Conservation (phyloP, 2,329 filamentous ascomycete species). For the Knufia fluminis region DNA sequence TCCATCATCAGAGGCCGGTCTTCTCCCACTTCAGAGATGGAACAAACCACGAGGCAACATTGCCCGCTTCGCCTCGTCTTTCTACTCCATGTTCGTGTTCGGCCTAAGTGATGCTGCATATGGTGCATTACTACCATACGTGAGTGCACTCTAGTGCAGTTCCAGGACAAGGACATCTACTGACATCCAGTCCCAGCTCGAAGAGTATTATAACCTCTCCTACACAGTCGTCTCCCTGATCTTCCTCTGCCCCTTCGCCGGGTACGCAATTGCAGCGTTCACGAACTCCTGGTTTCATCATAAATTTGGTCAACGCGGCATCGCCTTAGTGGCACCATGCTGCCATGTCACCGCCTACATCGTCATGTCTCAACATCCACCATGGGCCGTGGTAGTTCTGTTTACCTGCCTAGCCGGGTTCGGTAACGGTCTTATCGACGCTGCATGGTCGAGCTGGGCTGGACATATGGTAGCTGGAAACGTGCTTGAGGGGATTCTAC, state of each 20-base stretch:
- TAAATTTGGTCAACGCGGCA: slow-evolving; percentile 55
- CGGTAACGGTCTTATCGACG: slow-evolving; percentile 38
- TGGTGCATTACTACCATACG: slow-evolving; percentile 4
- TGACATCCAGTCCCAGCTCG: slow-evolving; percentile 21
- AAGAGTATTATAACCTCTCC: slow-evolving; percentile 33
- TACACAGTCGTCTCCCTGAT: slow-evolving; percentile 39
- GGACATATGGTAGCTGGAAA: slow-evolving; percentile 67
- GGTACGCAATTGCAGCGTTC: slow-evolving; percentile 39
- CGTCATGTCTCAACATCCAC: slow-evolving; percentile 31
- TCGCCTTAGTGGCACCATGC: slow-evolving; percentile 51
- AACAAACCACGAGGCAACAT: slow-evolving; percentile 52
- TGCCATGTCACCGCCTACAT: slow-evolving; percentile 33
- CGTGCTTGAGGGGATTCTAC: slow-evolving; percentile 62
- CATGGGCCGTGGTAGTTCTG: slow-evolving; percentile 34
- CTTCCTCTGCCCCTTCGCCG: slow-evolving; percentile 41
- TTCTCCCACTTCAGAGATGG: slow-evolving; percentile 48
- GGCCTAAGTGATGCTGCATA: slow-evolving; percentile 8
- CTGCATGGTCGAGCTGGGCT: slow-evolving; percentile 53
- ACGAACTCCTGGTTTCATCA: slow-evolving; percentile 37
- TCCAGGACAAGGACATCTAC: background rate
- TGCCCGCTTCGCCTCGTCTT: slow-evolving; percentile 49
- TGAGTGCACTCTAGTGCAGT: background rate
- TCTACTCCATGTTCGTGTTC: slow-evolving; percentile 9
- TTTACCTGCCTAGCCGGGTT: slow-evolving; percentile 34
- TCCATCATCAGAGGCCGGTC: slow-evolving; percentile 39